Base-by-base conservation (phyloP, 352 stramenopile genomes). In the Peronospora tabacina region DNA sequence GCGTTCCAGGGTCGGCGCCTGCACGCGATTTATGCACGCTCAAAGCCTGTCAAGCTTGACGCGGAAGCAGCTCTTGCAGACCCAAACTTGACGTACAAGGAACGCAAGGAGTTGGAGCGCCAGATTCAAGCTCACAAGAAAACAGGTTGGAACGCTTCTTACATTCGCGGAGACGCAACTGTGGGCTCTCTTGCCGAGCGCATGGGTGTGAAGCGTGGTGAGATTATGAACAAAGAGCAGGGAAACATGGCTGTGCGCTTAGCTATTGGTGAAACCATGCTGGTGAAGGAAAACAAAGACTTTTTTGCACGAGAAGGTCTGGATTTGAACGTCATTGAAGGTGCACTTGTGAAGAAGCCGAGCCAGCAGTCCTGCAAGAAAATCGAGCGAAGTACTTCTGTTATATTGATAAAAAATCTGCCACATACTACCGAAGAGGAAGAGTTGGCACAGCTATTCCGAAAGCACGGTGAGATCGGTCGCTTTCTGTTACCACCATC, bases 391-490 rank as follows among this genome's bases (percentile, higher is more conserved):
- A 98, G 94, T 61, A 91, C 85, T 34, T 98, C 80, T 6, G 84
- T 93, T 35, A 94, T 99, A 24, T 62, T 99, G 16, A 87, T 99
- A 29, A 99, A 99, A 65, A 99, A 99, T 67, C 57, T 99, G 38
- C 96, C 96, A 9, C 91, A 96, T 67, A 94, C 92, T 46, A 97
- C 95, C 0, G 76, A 95, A 10, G 68, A 93, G 28, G 86, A 97
- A 36, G 94, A 98, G 44, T 70, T 99, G 33, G 84, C 79, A 30
- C 92, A 97, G 64, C 71, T 98, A 15, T 99, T 99, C 63, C 76
- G 82, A 44, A 90, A 84, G 40, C 79, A 93, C 56, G 88, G 94
- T 39, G 87, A 90, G 20, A 72, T 97, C 15, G 70, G 72, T 1
- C 75, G 82, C 11, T 87, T 98, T 28, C 67, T 98, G 12, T 44